Evolutionary conservation across 2,329 filamentous ascomycete species (phyloP).

Genomic region (Colletotrichum lupini): DNA sequence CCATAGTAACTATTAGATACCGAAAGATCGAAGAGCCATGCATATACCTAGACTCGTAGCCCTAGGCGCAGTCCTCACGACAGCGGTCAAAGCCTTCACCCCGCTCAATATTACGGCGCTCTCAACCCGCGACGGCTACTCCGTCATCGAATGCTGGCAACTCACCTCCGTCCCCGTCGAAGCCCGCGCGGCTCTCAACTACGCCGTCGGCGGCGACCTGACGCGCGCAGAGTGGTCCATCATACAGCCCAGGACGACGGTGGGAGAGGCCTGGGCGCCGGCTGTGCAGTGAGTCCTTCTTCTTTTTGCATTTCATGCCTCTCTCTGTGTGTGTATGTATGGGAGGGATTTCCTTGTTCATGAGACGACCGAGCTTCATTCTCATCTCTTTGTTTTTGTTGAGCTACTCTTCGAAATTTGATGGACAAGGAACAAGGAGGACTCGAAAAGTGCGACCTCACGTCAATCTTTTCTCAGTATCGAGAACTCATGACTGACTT

Average conservation of each 20-base stretch:
- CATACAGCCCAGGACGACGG: slow-evolving; percentile 43
- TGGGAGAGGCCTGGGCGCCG: slow-evolving; percentile 48
- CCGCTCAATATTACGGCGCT: slow-evolving; percentile 55
- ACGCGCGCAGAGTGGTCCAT: slow-evolving; percentile 44
- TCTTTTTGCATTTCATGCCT: not conserved
- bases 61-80: not conserved
- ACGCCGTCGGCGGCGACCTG: slow-evolving; percentile 41
- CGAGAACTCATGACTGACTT: not conserved
- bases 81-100: not conserved
- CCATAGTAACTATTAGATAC: not conserved
- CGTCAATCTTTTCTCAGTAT: not conserved
- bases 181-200: slow-evolving; percentile 45
- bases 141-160: slow-evolving; percentile 59
- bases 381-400: not conserved
- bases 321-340: not conserved
- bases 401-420: not conserved
- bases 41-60: not conserved
- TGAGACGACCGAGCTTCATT: not conserved
- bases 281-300: slow-evolving; percentile 41
- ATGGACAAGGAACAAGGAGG: not conserved
- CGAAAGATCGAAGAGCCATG: not conserved
- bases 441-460: not conserved
- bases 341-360: not conserved
- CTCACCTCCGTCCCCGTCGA: slow-evolving; percentile 41
- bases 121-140: slow-evolving; percentile 47